Evolutionary conservation across 768 basidiomycete species (phyloP).

Genomic region (Suillus sp.): DNA sequence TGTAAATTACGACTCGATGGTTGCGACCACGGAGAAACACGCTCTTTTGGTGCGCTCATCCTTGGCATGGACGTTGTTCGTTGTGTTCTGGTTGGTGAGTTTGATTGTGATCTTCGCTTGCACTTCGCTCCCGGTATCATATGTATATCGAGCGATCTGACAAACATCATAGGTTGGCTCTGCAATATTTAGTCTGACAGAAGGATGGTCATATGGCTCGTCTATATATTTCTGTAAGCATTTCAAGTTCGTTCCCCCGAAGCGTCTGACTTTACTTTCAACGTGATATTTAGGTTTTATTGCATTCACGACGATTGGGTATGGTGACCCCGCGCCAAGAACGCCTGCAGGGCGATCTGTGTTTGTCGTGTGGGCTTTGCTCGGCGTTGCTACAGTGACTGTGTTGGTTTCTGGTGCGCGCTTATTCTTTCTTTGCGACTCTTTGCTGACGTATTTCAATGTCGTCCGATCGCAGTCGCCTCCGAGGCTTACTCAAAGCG

Average conservation of each 20-base stretch:
- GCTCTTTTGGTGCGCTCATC: conserved; percentile 59
- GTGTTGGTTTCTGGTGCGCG: conserved; percentile 66
- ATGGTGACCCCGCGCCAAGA: conserved; percentile 61
- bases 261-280: neutral
- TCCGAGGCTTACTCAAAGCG: conserved; percentile 65
- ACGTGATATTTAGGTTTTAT: conserved; percentile 54
- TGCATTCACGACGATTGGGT: conserved; percentile 75
- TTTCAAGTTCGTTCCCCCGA: neutral
- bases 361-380: conserved; percentile 77
- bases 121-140: neutral
- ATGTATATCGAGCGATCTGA: neutral
- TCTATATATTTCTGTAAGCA: conserved; percentile 74
- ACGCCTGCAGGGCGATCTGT: conserved; percentile 73
- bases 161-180: conserved; percentile 54
- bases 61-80: conserved; percentile 61
- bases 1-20: conserved; percentile 22
- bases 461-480: conserved; percentile 44
- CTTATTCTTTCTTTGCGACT: neutral
- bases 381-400: conserved; percentile 78
- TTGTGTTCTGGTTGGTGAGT: conserved; percentile 77
- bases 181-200: conserved; percentile 66
- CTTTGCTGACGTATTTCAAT: neutral
- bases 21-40: conserved; percentile 46
- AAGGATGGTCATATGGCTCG: conserved; percentile 64
- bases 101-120: neutral